Evolutionary conservation across 495 filamentous ascomycete species (phyloP).

Genomic region (Zalerion maritima): DNA sequence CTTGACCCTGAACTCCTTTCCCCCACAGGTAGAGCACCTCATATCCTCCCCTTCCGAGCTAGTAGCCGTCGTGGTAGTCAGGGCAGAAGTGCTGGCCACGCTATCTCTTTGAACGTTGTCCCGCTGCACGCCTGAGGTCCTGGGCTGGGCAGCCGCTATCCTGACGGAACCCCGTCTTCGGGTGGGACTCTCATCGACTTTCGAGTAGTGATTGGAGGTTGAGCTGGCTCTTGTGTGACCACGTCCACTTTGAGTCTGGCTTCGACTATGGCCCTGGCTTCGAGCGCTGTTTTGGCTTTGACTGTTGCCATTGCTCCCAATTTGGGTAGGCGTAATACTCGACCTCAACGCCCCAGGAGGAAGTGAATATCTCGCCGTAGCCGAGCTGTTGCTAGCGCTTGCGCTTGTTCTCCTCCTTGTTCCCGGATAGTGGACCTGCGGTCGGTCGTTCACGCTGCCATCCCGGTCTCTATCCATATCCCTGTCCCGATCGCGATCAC

Average conservation of each 20-base stretch:
- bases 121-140: conserved; percentile 16
- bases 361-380: too few species aligned
- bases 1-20: conserved; percentile 19
- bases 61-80: too few species aligned
- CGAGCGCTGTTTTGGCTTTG: too few species aligned
- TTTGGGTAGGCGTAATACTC: too few species aligned
- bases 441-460: conserved; percentile 7
- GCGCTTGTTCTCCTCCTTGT: conserved; percentile 2
- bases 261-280: too few species aligned
- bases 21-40: conserved; percentile 19
- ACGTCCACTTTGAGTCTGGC: too few species aligned
- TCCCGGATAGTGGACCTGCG: conserved; percentile 5
- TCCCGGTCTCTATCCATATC: conserved; percentile 6
- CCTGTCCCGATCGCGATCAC: conserved; percentile 6
- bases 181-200: conserved; percentile 1
- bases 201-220: too few species aligned
- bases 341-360: too few species aligned
- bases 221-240: too few species aligned
- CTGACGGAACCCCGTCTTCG: conserved; percentile 2
- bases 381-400: neutral
- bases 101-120: too few species aligned
- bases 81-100: too few species aligned
- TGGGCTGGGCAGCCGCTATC: conserved; percentile 1
- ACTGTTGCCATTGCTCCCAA: too few species aligned
- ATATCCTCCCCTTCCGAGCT: conserved; percentile 19